Evolutionary conservation across 352 stramenopile species (phyloP).

Genomic region (Globisporangium canariense): DNA sequence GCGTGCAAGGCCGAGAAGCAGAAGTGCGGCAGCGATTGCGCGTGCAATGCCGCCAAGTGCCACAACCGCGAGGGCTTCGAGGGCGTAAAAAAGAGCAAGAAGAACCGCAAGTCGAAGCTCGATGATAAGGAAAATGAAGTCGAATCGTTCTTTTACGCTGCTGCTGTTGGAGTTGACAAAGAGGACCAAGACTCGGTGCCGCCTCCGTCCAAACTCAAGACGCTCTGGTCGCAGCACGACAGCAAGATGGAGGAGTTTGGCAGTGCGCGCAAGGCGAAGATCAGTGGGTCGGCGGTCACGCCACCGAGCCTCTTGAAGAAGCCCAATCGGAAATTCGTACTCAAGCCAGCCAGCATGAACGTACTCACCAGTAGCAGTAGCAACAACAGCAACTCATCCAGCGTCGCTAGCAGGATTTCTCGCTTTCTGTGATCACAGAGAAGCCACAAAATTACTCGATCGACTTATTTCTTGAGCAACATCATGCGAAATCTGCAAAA

Average conservation of each 20-base stretch:
- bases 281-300: background rate
- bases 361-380: background rate
- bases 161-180: slow-evolving; percentile 16
- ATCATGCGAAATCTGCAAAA: background rate
- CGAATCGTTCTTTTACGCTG: slow-evolving; percentile 29
- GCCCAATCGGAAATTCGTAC: background rate
- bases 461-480: background rate
- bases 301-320: slow-evolving; percentile 8
- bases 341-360: slow-evolving; percentile 2
- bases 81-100: slow-evolving; percentile 23
- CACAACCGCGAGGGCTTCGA: slow-evolving; percentile 36
- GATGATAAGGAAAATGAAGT: slow-evolving; percentile 36
- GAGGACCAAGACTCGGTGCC: slow-evolving; percentile 19
- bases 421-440: background rate
- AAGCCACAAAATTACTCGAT: background rate
- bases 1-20: slow-evolving; percentile 48
- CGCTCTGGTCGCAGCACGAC: slow-evolving; percentile 7
- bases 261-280: slow-evolving; percentile 6
- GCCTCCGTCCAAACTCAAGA: slow-evolving; percentile 12
- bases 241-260: slow-evolving; percentile 6
- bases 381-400: background rate
- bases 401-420: slow-evolving; percentile 6
- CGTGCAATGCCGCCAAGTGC: slow-evolving; percentile 55
- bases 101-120: slow-evolving; percentile 17
- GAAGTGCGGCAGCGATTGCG: slow-evolving; percentile 44